phyloP scores from a whole-genome alignment of 1,284 basidiomycete genomes.

The Boletus semigastroideus region DNA sequence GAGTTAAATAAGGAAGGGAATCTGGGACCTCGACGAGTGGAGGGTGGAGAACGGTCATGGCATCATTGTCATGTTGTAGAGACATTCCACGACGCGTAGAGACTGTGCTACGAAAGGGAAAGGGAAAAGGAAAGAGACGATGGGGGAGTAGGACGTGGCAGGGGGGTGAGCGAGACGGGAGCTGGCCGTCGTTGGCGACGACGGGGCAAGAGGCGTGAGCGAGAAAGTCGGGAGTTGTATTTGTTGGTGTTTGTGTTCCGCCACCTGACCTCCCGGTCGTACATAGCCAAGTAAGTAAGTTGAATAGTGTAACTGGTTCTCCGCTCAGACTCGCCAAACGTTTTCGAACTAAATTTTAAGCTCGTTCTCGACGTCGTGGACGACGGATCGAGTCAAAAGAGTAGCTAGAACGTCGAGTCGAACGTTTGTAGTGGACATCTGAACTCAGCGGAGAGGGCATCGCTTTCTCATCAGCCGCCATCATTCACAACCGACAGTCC shows the following conservation, averaged over 20 bases:
- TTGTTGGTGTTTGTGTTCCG: slow-evolving; percentile 24
- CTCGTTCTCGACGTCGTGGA: slow-evolving; percentile 2
- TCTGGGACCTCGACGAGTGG: slow-evolving; percentile 14
- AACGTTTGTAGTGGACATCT: slow-evolving; percentile 15
- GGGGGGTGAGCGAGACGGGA: not conserved
- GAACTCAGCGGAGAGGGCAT: slow-evolving; percentile 28
- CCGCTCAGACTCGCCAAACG: not conserved
- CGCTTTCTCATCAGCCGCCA: slow-evolving; percentile 3
- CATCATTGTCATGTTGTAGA: slow-evolving; percentile 18
- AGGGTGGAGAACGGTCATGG: not conserved
- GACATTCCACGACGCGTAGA: slow-evolving; percentile 29
- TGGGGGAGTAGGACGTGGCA: not conserved
- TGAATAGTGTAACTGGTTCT: not conserved
- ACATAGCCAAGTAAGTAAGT: too few relatives aligned
- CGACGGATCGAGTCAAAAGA: not conserved
- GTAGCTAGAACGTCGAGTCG: slow-evolving; percentile 4
- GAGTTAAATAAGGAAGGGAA: slow-evolving; percentile 1
- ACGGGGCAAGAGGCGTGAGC: slow-evolving; percentile 33
- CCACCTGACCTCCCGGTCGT: slow-evolving; percentile 10
- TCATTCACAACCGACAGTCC: slow-evolving; percentile 32
- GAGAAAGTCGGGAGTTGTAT: slow-evolving; percentile 30
- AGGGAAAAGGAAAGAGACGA: not conserved
- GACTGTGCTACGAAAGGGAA: not conserved
- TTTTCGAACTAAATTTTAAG: not conserved
- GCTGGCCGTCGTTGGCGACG: slow-evolving; percentile 35